Base-by-base conservation (phyloP, 495 filamentous ascomycete genomes). In the Penicillium taxi region DNA sequence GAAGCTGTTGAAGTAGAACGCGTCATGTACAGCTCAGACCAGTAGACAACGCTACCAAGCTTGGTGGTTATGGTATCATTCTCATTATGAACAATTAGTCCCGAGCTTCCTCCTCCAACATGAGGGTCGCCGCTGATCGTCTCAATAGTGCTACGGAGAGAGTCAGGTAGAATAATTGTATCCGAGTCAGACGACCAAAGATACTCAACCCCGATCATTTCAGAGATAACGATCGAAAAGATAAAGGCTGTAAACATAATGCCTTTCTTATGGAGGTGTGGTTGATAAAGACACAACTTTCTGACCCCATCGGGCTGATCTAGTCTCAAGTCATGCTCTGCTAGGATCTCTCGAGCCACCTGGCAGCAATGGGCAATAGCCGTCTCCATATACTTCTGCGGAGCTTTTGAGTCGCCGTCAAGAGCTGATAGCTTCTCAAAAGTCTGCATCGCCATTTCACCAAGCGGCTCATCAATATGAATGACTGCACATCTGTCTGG, bases 171-270 rank as follows among this genome's bases (percentile, higher is more conserved):
- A 1, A 60, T 47, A 28, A 56, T 45, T n/a, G 56, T 55, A 35
- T 60, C 56, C 2, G 56, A 60, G 32, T 60, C 56, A 9, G 54
- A 58, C 1, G 56, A 55, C 56, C 56, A 60, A 2, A 60, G 40
- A 32, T 53, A 60, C 25, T 60, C 56, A 21, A 60, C 44, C 5
- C 50, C 52, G 3, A 55, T 43, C 17, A 50, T 44, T 26, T 60
- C 54, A 14, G 54, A 45, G 11, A 60, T 48, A 6, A 55, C 56
- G 18, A 60, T 45, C 0, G 46, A 51, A 28, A 60, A 58, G 13
- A 60, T 50, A 42, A 60, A 58, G n/a, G 50, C 44, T 5, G 56
- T 53, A 15, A 60, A 60, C 56, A 60, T 60, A 16, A 60, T 53
- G 7, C 41, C 56, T 24, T 58, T 60, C 40, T 60, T 60, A 45